phyloP scores from a whole-genome alignment of 345 rosid species.

The Pistacia vera region DNA sequence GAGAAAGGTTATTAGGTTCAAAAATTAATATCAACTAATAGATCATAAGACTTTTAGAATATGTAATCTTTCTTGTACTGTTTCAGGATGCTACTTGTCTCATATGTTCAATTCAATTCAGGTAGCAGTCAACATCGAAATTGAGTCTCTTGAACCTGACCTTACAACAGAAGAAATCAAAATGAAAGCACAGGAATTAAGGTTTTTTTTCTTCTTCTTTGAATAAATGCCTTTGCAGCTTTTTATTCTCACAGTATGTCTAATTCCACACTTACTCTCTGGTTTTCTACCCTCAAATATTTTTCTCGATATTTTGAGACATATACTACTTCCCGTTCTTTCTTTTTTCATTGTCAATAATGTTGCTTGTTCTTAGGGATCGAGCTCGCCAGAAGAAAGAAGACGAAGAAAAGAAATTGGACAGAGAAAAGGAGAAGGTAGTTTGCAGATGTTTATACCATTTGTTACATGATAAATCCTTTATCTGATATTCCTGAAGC shows the following conservation, averaged over 20 bases:
- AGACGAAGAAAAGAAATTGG: conserved; percentile 53
- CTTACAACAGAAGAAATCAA: conserved; percentile 44
- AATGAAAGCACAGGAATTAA: conserved; percentile 53
- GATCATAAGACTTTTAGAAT: conserved; percentile 5
- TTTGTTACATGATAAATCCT: neutral
- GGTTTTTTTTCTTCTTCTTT: conserved; percentile 32
- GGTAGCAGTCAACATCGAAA: conserved; percentile 69
- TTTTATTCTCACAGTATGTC: conserved; percentile 9
- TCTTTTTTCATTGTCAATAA: conserved; percentile 4
- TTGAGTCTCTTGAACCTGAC: conserved; percentile 55
- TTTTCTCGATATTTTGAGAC: conserved; percentile 1
- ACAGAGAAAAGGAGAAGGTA: conserved; percentile 76
- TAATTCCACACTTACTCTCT: neutral
- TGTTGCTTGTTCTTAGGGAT: conserved; percentile 43
- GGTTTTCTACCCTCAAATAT: neutral
- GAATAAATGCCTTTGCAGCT: neutral
- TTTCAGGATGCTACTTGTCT: conserved; percentile 14
- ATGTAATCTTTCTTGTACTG: conserved; percentile 6
- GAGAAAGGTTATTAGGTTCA: neutral
- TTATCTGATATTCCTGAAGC: neutral
- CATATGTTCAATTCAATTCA: conserved; percentile 29
- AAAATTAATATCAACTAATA: neutral
- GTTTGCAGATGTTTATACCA: neutral
- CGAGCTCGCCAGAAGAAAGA: conserved; percentile 41
- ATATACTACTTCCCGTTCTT: neutral